Base-by-base conservation (phyloP, 176 grass and related monocot species). In the Puccinellia tenuiflora region DNA sequence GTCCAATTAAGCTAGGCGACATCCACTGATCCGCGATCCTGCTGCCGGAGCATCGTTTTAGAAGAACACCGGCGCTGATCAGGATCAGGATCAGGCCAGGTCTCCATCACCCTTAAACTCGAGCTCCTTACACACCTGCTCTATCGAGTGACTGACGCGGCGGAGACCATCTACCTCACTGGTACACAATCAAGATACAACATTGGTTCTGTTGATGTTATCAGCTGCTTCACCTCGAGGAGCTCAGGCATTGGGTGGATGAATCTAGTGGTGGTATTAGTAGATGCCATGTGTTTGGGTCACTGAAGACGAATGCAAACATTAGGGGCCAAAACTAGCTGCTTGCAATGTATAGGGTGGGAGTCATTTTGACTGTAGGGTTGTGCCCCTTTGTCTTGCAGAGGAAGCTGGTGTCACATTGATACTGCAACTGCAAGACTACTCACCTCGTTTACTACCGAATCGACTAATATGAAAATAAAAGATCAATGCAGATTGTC, bases 271-370 rank as follows among this genome's bases (percentile, higher is more conserved):
- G 21, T 20, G 46, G 46, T 48, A 48, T 47, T 55, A 55, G 4
- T 6, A 31, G 40, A 50, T 20, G 48, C 5, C 30, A 21, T 28
- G 1, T 71, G 68, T 62, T n/a, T 21, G 50, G 35, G 22, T 81
- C 29, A 42, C 20, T 48, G 59, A 68, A 68, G 77, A 71, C 30
- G 68, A 55, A 84, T 60, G 29, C 69, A 20, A 38, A 72, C 54
- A 10, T 38, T 11, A 35, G 14, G 24, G 22, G 6, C 68, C 52
- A 61, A 31, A 43, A 4, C 25, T 70, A 65, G 77, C 5, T 60
- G 81, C 37, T 80, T 52, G 40, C 26, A 52, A 53, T 62, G 82
- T 62, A 81, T 60, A 85, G 39, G 82, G 38, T 4, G 22, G 5
- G 10, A 17, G 34, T 22, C 40, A 14, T 69, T 81, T 75, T 80